A percentile compares a stretch with the other conserved stretches of the same genome.
Conservation (phyloP, 2,329 filamentous ascomycete species). For the Phoma herbarum region DNA sequence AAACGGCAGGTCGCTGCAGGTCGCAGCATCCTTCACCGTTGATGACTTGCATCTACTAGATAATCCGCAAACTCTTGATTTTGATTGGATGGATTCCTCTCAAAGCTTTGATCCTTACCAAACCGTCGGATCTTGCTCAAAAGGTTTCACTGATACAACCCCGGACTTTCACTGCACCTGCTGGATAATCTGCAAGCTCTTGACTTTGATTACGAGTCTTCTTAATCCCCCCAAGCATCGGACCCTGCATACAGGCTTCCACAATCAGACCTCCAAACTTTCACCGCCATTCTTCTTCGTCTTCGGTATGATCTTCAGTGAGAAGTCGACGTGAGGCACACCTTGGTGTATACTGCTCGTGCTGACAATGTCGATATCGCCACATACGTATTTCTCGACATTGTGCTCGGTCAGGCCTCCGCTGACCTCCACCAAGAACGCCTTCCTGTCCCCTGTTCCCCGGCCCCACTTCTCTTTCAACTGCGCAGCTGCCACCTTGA, state of each 20-base stretch:
- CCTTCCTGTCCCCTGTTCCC: conserved; percentile 68
- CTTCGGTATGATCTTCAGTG: conserved; percentile 79
- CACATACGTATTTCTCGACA: conserved; percentile 77
- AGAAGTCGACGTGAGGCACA: conserved; percentile 92
- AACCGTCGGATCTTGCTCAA: not conserved
- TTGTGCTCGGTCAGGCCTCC: conserved; percentile 89
- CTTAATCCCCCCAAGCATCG: not conserved
- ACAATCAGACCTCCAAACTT: conserved; percentile 19
- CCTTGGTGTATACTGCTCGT: conserved; percentile 98
- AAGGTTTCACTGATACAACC: not conserved
- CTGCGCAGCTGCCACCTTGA: conserved; percentile 75
- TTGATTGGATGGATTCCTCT: not conserved
- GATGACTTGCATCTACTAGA: not conserved
- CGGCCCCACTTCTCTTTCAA: conserved; percentile 80
- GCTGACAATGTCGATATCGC: conserved; percentile 93
- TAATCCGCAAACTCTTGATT: not conserved
- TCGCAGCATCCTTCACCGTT: not conserved
- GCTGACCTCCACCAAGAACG: conserved; percentile 85
- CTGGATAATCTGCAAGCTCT: not conserved
- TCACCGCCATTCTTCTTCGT: conserved; percentile 35
- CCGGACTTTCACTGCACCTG: not conserved
- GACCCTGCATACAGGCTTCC: not conserved
- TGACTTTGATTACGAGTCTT: not conserved
- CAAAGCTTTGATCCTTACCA: not conserved
- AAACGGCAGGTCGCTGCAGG: not conserved